These are phyloP conservation scores for Lithospermum erythrorhizon DNA, from an alignment of 257 asterid species.

Conservation along the genomic window DNA sequence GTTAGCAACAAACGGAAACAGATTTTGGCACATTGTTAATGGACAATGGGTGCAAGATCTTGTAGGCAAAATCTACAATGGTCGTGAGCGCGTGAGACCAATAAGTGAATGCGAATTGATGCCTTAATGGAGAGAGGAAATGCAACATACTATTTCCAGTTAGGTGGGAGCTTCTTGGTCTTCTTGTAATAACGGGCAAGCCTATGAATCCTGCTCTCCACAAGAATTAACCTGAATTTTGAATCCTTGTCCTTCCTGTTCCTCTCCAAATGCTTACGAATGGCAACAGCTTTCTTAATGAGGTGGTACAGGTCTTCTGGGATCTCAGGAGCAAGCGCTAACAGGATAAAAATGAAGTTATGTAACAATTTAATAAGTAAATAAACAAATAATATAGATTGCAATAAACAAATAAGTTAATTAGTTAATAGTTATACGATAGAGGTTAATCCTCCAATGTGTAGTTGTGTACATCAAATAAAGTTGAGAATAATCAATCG, in stretches of 20 bases:
- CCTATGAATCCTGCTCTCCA: conserved; percentile 89
- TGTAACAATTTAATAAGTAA: background rate
- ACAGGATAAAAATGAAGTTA: background rate
- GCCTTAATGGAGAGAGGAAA: background rate
- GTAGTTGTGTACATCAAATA: too few species aligned
- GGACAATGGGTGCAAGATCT: too few species aligned
- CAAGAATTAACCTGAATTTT: conserved; percentile 73
- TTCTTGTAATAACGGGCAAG: conserved; percentile 95
- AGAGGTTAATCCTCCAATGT: too few species aligned
- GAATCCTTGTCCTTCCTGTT: conserved; percentile 89
- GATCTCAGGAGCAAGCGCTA: conserved; percentile 88
- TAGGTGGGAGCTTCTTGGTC: conserved; percentile 89
- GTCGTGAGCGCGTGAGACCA: too few species aligned
- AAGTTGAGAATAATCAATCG: too few species aligned
- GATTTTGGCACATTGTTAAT: too few species aligned
- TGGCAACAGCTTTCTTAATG: conserved; percentile 83
- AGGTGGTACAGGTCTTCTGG: conserved; percentile 75
- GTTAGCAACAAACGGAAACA: too few species aligned
- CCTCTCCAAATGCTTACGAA: conserved; percentile 83
- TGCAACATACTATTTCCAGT: conserved; percentile 68
- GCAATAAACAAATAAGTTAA: background rate
- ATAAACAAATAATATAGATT: background rate
- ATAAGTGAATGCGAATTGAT: too few species aligned
- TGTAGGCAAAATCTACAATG: too few species aligned
- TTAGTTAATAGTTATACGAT: background rate